A percentile compares a stretch with the other conserved stretches of the same genome.
phyloP scores from a whole-genome alignment of 208 protist species.

The Herpetomonas tarakana region DNA sequence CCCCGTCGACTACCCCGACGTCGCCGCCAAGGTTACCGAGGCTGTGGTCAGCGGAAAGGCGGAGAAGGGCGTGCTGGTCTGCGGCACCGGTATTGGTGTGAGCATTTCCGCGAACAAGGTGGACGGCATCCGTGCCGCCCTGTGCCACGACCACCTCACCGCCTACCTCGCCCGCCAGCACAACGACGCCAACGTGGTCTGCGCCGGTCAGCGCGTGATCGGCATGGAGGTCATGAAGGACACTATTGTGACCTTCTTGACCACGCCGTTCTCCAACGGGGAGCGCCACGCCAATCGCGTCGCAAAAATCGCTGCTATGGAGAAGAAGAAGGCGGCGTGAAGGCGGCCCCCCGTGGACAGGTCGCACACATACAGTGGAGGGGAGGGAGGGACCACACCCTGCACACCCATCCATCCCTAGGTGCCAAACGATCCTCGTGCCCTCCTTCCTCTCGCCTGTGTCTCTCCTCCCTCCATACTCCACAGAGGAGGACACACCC shows the following conservation, averaged over 20 bases:
- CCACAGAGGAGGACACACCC: no score
- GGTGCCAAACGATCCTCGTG: no score
- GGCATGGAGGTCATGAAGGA: constrained; percentile 84
- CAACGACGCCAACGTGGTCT: constrained; percentile 94
- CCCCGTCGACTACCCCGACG: constrained; percentile 94
- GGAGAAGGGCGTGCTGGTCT: constrained; percentile 86
- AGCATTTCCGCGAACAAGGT: constrained; percentile 95
- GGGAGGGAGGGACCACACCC: no score
- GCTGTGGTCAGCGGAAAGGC: constrained; percentile 57
- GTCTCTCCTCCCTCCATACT: no score
- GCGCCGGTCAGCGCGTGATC: constrained; percentile 79
- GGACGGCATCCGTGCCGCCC: constrained; percentile 86
- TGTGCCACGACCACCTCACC: constrained; percentile 93
- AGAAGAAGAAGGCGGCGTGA: constrained; percentile 3
- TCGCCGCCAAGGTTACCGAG: constrained; percentile 61
- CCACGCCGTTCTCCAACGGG: constrained; percentile 74
- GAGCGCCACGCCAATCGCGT: constrained; percentile 69
- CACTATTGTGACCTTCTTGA: constrained; percentile 86
- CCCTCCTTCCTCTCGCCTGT: no score
- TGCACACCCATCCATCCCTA: no score
- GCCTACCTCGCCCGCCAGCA: constrained; percentile 81
- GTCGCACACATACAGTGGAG: no score
- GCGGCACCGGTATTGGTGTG: constrained; percentile 95
- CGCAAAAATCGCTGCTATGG: constrained; percentile 50
- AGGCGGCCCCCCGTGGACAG: background rate